phyloP scores from a whole-genome alignment of 1,284 basidiomycete species.

The Ganoderma boninense region DNA sequence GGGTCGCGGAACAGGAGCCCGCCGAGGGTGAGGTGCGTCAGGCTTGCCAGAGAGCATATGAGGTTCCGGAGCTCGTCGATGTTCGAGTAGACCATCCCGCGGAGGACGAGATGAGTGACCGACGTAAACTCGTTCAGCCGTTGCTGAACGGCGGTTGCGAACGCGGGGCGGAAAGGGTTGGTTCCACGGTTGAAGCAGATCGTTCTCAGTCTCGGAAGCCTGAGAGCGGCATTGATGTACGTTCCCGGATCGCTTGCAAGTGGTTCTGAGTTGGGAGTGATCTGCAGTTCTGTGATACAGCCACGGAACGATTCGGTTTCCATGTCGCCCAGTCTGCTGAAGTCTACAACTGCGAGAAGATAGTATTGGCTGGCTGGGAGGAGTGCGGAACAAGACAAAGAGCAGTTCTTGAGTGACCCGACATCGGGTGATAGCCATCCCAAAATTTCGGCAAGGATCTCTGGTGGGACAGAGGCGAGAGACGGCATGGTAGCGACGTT shows the following conservation, averaged over 20 bases:
- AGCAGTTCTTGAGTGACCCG: constrained; percentile 5
- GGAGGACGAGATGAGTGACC: constrained; percentile 1
- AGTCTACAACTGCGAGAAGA: constrained; percentile 5
- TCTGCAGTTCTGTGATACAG: constrained; percentile 1
- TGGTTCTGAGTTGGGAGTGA: not conserved
- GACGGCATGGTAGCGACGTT: constrained; percentile 1
- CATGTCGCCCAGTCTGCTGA: not conserved
- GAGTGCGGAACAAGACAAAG: not conserved
- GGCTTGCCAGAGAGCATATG: constrained; percentile 3
- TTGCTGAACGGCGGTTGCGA: not conserved
- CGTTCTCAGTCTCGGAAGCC: constrained; percentile 5
- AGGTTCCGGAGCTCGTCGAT: not conserved
- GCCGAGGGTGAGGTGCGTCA: constrained; percentile 4
- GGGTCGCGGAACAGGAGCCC: not conserved
- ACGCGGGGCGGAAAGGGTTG: not conserved
- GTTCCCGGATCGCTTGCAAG: not conserved
- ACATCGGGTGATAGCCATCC: not conserved
- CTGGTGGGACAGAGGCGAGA: not conserved
- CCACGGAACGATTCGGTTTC: not conserved
- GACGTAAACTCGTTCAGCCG: not conserved
- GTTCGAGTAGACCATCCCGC: not conserved
- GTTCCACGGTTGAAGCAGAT: not conserved
- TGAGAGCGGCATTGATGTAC: not conserved
- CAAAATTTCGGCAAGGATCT: not conserved
- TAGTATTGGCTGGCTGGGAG: constrained; percentile 2